Base-by-base conservation (phyloP, 257 asterid genomes). In the Primulina huaijiensis region DNA sequence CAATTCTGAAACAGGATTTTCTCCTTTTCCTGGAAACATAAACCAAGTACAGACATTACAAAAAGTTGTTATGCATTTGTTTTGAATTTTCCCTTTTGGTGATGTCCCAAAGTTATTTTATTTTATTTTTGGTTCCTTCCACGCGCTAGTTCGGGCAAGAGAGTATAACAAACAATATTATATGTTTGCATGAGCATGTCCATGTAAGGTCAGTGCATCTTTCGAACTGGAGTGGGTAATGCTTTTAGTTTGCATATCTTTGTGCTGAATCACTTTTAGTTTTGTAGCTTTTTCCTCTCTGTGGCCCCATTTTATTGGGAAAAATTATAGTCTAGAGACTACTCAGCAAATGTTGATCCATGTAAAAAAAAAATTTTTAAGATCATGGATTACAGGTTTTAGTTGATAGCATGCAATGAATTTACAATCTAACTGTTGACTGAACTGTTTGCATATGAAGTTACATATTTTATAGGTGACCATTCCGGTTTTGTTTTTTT, bases 21-120 rank as follows among this genome's bases (percentile, higher is more conserved):
- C 99, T 78, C 97, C 97, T 69, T 94, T 86, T 82, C 99, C 99
- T 56, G 99, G 99, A 76, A 94, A 94, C 84, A 94, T 94, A 80
- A 94, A 94, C 85, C 99, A 94, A 82, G 99, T 93, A 87, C 52
- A 59, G 75, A 3, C 62, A 61, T 34, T 16, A 50, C 56, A 50
- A 8, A 50, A 50, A 14, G 57, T 50, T 3, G 5, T 50, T 1
- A 17, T 17, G 20, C 57, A 50, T 50, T 50, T 50, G 20, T 50
- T 50, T 50, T 50, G 57, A 50, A 50, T 50, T 50, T 50, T 50
- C 8, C 21, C 20, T 4, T 17, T 16, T 6, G 57, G 57, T 17
- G 57, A 16, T 50, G 20, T 17, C 19, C 55, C 55, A 14, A 14
- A 46, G 7, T 46, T 46, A 12, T 12, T 40, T 46, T 46, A 8